Evolutionary conservation across 805 yeast genomes (phyloP), one percentile per base, ranked within the genome.

Genomic region (Candida peoriensis): DNA sequence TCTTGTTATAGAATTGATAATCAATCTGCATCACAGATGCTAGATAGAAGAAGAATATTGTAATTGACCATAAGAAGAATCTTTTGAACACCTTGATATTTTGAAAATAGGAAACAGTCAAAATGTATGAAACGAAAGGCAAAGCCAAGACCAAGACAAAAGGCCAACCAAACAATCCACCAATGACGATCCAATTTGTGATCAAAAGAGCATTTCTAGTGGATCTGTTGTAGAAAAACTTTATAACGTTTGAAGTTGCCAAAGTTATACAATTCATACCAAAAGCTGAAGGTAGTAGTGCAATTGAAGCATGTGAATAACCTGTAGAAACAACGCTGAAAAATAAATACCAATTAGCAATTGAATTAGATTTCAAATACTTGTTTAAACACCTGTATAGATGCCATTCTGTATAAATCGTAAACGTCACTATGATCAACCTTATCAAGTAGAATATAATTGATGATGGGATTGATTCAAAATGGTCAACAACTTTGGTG

Each of bases 141-240:
- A 73, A 44, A 2, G 78, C 77, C 37, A 87, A 57, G 0, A 72
- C 77, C 37, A 85, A 57, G 0, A 81, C 74, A 57, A 89, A 90
- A 1, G 97, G 97, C 97, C 97, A 90, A 2, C 97, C 97, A 20
- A 83, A 43, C 2, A 89, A 50, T 0, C 90, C 90, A 5, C 88
- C 94, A n/a, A 82, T 43, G 15, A 72, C 57, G 24, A 70, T 63
- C 64, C 70, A 70, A 1, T 64, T 39, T 4, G 72, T 54, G 3
- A 68, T 60, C n/a, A 37, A 33, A 2, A 62, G 40, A 0, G 58
- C 50, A 34, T 48, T 30, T 11, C 42, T 36, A 1, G 44, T 37
- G 8, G 48, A 43, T 4, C 34, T 37, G 1, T 37, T 31, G 3
- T 13, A 10, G 9, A 52, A 50, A 22, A 51, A 68, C 8, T 55